Conservation (phyloP, 805 yeast species). For the Torulaspora delbrueckii region DNA sequence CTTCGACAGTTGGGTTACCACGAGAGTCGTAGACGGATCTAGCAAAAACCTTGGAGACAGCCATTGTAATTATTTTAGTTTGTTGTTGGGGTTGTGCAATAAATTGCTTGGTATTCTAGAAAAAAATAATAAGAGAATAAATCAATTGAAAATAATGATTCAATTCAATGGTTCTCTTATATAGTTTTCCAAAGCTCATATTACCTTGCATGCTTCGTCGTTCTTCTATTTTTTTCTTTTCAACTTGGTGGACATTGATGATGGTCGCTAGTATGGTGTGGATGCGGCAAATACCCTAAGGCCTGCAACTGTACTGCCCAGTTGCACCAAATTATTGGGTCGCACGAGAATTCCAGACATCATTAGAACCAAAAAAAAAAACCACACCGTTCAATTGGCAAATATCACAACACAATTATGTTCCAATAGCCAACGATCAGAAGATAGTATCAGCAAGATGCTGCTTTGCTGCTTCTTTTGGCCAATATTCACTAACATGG, state of each 20-base stretch:
- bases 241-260: constrained; percentile 2
- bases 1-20: constrained; percentile 99
- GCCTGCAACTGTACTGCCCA: constrained; percentile 2
- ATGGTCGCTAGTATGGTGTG: neutral
- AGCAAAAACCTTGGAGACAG: constrained; percentile 81
- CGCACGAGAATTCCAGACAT: constrained; percentile 9
- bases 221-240: constrained; percentile 7
- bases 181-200: constrained; percentile 10
- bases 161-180: constrained; percentile 7
- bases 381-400: neutral
- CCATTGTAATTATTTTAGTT: constrained; percentile 44
- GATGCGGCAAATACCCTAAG: constrained; percentile 9
- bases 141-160: neutral
- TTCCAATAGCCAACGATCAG: neutral
- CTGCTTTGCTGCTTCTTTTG: constrained; percentile 1
- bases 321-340: constrained; percentile 1
- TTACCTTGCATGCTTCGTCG: constrained; percentile 6
- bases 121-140: neutral
- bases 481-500: constrained; percentile 1
- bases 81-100: constrained; percentile 16
- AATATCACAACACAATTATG: constrained; percentile 3
- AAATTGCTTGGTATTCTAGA: constrained; percentile 20
- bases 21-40: constrained; percentile 99
- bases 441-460: constrained; percentile 1
- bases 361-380: constrained; percentile 6